Base-by-base conservation (phyloP, 352 stramenopile genomes). In the Phytophthora citricola region DNA sequence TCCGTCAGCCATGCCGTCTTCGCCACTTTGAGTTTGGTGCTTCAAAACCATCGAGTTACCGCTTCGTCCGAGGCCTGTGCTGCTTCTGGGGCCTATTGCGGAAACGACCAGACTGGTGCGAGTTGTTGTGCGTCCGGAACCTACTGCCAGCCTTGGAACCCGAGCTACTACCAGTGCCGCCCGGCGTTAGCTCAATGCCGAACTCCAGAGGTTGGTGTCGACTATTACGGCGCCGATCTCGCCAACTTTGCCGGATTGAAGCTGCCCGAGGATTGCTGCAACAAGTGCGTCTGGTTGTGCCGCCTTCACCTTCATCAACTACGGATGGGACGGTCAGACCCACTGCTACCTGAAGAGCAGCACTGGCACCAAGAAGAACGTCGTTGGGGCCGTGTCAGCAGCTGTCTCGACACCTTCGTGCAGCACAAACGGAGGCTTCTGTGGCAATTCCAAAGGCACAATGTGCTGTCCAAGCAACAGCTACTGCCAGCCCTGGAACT, bases 91-190 rank as follows among this genome's bases (percentile, higher is more conserved):
- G 24, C 24, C 24, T 26, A 26, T 26, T 26, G 24, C n/a, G n/a
- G n/a, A n/a, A n/a, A n/a, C n/a, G n/a, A n/a, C n/a, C n/a, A n/a
- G n/a, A n/a, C n/a, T n/a, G n/a, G n/a, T n/a, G n/a, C n/a, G n/a
- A n/a, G n/a, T n/a, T n/a, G n/a, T n/a, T n/a, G n/a, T n/a, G n/a
- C n/a, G n/a, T n/a, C n/a, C 3, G 24, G 24, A 26, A 26, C 24
- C 24, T 26, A 83, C 72, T 87, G 78, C 63, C 75, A 75, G 48
- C 72, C 72, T 0, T 84, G 75, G 75, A 69, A 79, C 59, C 43
- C 63, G 5, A 36, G 12, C n/a, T 78, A 77, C n/a, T n/a, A n/a
- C n/a, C n/a, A n/a, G n/a, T n/a, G n/a, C 66, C 31, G 71, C 41
- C 41, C 64, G 15, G 50, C 52, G 22, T 65, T 71, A 11, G 14